Evolutionary conservation across 2,329 filamentous ascomycete species (phyloP).

Genomic region (Hypoxylon sp.): DNA sequence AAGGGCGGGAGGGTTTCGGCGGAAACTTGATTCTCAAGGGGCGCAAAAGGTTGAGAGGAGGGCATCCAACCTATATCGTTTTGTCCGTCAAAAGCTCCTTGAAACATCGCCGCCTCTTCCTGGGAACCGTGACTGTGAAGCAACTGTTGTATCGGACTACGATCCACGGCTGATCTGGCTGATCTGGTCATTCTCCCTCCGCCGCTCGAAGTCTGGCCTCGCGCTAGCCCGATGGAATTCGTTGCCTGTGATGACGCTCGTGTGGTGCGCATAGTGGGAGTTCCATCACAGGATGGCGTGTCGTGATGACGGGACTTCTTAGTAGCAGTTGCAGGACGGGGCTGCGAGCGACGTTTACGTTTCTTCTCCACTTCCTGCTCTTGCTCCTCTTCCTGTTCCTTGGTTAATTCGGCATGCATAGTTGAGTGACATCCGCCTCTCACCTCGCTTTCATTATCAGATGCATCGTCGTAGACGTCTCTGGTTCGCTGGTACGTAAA

Average conservation of each 20-base stretch:
- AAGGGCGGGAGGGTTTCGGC: background rate
- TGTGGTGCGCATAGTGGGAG: slow-evolving; percentile 28
- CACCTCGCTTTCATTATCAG: slow-evolving; percentile 64
- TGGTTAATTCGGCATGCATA: slow-evolving; percentile 32
- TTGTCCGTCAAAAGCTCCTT: slow-evolving; percentile 29
- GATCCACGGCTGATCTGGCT: slow-evolving; percentile 36
- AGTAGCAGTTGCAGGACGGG: slow-evolving; percentile 19
- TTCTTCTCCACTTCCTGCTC: slow-evolving; percentile 28
- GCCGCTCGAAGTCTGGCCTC: slow-evolving; percentile 21
- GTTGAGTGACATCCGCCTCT: slow-evolving; percentile 21
- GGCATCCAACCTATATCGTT: slow-evolving; percentile 46
- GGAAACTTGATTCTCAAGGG: background rate
- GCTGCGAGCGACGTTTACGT: slow-evolving; percentile 27
- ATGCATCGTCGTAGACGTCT: slow-evolving; percentile 71
- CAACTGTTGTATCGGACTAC: slow-evolving; percentile 30
- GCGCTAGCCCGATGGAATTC: slow-evolving; percentile 8
- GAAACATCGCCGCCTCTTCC: slow-evolving; percentile 32
- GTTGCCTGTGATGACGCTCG: slow-evolving; percentile 28
- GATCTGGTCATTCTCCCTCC: slow-evolving; percentile 38
- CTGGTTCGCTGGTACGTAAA: slow-evolving; percentile 64
- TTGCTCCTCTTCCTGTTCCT: slow-evolving; percentile 42
- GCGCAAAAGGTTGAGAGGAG: slow-evolving; percentile 16
- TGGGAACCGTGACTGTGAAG: slow-evolving; percentile 46
- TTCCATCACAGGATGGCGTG: slow-evolving; percentile 28
- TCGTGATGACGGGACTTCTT: slow-evolving; percentile 29